Evolutionary conservation across 1,284 basidiomycete species (phyloP).

Genomic region (Ceratorhiza oryzae-sativae): DNA sequence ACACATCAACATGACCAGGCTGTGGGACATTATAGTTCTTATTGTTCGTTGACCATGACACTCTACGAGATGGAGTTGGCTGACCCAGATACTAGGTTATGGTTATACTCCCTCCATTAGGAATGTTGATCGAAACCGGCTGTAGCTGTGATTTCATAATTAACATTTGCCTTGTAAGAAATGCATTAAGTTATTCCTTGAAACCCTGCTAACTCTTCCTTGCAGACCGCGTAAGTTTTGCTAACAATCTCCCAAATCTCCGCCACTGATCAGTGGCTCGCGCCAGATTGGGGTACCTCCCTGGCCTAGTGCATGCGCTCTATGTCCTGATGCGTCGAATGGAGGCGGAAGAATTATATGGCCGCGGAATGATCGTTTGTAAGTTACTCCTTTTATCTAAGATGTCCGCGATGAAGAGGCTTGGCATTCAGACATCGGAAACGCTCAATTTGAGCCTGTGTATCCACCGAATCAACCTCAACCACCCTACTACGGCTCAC

Average conservation of each 20-base stretch:
- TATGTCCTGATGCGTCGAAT: slow-evolving; percentile 78
- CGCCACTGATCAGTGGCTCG: not conserved
- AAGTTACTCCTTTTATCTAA: slow-evolving; percentile 46
- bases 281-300: slow-evolving; percentile 46
- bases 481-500: not conserved
- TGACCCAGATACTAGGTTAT: slow-evolving; percentile 61
- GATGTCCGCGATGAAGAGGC: not conserved
- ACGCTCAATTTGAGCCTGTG: slow-evolving; percentile 60
- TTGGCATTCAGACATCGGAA: slow-evolving; percentile 60
- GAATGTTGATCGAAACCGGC: slow-evolving; percentile 58
- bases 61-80: not conserved
- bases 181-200: not conserved
- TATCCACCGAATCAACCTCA: slow-evolving; percentile 44
- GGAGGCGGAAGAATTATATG: slow-evolving; percentile 78
- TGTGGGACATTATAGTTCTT: not conserved
- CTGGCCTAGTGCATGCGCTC: slow-evolving; percentile 56
- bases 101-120: slow-evolving; percentile 74
- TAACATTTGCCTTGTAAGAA: slow-evolving; percentile 51
- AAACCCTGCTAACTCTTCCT: not conserved
- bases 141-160: slow-evolving; percentile 57
- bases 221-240: not conserved
- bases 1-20: not conserved
- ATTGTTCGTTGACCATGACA: not conserved
- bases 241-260: no score
- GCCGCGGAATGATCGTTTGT: slow-evolving; percentile 69